Evolutionary conservation across 345 rosid genomes (phyloP).

Genomic region (Erodium maritimum): DNA sequence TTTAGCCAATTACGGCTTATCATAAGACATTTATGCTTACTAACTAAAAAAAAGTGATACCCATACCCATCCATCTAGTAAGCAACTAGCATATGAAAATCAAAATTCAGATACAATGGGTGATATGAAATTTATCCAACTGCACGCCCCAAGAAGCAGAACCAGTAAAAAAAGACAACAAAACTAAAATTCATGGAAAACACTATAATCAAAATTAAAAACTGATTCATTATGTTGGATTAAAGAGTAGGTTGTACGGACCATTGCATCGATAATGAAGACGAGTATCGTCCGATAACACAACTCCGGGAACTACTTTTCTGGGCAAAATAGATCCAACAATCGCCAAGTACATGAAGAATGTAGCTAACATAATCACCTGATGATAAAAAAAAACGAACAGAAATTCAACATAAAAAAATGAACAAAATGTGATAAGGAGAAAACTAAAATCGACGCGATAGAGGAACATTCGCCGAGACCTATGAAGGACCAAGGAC

Average conservation of each 20-base stretch:
- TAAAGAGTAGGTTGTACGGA: constrained; percentile 6
- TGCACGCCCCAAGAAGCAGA: constrained; percentile 44
- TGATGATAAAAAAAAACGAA: constrained; percentile 6
- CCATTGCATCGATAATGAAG: constrained; percentile 74
- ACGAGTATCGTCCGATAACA: constrained; percentile 55
- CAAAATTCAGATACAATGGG: constrained; percentile 32
- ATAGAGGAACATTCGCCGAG: constrained; percentile 28
- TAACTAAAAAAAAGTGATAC: background rate
- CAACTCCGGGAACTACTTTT: constrained; percentile 50
- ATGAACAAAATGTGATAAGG: background rate
- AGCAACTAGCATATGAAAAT: no score
- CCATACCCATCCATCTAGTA: no score
- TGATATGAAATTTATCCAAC: constrained; percentile 42
- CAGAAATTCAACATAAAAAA: background rate
- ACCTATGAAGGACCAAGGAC: constrained; percentile 43
- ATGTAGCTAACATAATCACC: constrained; percentile 38
- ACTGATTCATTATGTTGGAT: background rate
- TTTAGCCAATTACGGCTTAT: background rate
- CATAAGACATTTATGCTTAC: no score
- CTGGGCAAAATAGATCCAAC: constrained; percentile 58
- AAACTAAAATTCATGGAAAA: constrained; percentile 22
- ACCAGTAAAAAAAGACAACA: constrained; percentile 38
- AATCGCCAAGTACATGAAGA: constrained; percentile 52
- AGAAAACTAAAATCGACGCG: background rate
- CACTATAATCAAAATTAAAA: background rate